Base-by-base conservation (phyloP, 2,329 filamentous ascomycete genomes). In the Alternaria triticimaculans region DNA sequence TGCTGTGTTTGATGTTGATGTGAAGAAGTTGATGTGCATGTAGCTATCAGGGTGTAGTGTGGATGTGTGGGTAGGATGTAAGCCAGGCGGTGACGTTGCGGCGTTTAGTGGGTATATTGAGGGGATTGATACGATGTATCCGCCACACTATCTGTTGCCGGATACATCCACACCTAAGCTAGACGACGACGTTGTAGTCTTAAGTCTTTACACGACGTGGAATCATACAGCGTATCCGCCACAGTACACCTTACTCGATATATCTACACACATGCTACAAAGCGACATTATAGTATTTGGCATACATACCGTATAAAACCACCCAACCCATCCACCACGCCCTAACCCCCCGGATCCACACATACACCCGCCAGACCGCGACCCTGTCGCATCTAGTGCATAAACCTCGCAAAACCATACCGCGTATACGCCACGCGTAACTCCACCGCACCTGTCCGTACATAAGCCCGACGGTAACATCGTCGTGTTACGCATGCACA, bases 221-320 rank as follows among this genome's bases (percentile, higher is more conserved):
- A 33, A 15, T 33, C 0, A 8, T 15, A 33, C 30, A 15, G 4
- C 14, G 4, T 33, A 15, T 33, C 30, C 14, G 30, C 30, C 1
- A 33, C 6, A 33, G 30, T 3, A 33, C 0, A 33, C 30, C 6
- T 33, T 15, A 8, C 6, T 8, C 4, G 6, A 15, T 33, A 33
- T 0, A 33, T 1, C 0, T 4, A 15, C 2, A 8, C 14, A 33
- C 8, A 15, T 15, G 3, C 30, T 15, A 4, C 6, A 33, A 2
- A 7, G 0, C 30, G 1, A 33, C 30, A 33, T 33, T 2, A 6
- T 4, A 15, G 14, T 15, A 3, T 6, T 0, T 15, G 3, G 0
- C 8, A 33, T 4, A 15, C 30, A 33, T 15, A 33, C 30, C 1
- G 1, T 8, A 15, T 1, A 15, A 15, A 15, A 15, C 6, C 14